Evolutionary conservation across 2,329 filamentous ascomycete species (phyloP).

Genomic region (Fusarium oligoseptatum): DNA sequence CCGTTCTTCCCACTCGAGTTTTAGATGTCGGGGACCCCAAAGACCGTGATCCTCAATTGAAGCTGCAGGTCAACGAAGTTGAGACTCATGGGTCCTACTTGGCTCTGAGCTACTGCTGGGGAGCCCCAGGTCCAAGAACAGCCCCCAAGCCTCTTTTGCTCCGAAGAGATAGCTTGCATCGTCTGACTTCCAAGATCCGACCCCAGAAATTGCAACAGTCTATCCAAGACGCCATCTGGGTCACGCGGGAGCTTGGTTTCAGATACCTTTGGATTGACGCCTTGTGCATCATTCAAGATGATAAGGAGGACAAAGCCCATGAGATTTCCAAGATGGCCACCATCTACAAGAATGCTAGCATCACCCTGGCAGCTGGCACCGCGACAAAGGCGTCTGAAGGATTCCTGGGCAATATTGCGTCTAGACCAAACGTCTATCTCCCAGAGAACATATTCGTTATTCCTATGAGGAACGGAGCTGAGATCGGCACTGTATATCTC

Average conservation of each 20-base stretch:
- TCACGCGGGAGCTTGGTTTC: neutral
- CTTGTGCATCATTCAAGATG: neutral
- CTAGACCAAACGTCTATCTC: neutral
- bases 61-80: neutral
- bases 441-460: neutral
- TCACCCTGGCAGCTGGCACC: neutral
- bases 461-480: neutral
- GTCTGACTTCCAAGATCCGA: neutral
- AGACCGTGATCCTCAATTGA: fast-evolving
- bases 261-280: neutral
- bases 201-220: neutral
- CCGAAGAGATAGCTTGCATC: neutral
- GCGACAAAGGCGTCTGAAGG: neutral
- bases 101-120: conserved; percentile 6
- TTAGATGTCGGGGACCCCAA: neutral
- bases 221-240: neutral
- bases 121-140: neutral
- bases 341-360: neutral
- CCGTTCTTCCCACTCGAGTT: neutral
- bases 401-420: neutral
- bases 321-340: neutral
- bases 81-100: neutral
- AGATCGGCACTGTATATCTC: neutral
- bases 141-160: neutral
- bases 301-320: fast-evolving